Evolutionary conservation across 495 filamentous ascomycete genomes (phyloP).

Genomic region (Jackrogersella minutella): DNA sequence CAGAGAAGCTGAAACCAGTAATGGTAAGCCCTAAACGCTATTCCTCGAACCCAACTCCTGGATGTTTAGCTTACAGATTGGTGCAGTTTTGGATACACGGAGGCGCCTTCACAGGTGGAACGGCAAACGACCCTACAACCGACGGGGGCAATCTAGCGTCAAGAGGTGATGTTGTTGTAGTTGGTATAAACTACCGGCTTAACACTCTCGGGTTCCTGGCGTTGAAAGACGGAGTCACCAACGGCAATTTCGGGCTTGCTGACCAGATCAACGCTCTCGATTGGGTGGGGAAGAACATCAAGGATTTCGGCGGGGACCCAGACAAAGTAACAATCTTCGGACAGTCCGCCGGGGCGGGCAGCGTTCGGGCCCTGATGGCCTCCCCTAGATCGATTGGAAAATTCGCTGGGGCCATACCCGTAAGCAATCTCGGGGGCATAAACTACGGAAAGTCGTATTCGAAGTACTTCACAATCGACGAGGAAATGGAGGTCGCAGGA

Average conservation of each 20-base stretch:
- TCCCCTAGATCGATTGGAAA: slow-evolving; percentile 60
- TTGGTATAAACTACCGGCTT: slow-evolving; percentile 72
- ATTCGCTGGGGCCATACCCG: slow-evolving; percentile 58
- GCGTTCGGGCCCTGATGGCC: slow-evolving; percentile 61
- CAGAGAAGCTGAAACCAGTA: slow-evolving; percentile 54
- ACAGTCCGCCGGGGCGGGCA: slow-evolving; percentile 62
- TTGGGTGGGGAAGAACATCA: slow-evolving; percentile 70
- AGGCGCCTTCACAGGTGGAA: slow-evolving; percentile 52
- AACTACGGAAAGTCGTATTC: slow-evolving; percentile 56
- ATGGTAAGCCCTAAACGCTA: slow-evolving; percentile 54
- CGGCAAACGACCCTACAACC: slow-evolving; percentile 52
- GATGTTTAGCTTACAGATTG: slow-evolving; percentile 42
- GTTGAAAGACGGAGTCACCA: slow-evolving; percentile 55
- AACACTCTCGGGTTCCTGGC: slow-evolving; percentile 68
- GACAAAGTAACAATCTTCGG: slow-evolving; percentile 66
- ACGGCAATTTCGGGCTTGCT: slow-evolving; percentile 63
- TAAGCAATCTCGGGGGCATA: slow-evolving; percentile 59
- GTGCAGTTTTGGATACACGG: slow-evolving; percentile 59
- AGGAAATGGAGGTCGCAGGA: slow-evolving; percentile 49
- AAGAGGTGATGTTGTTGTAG: slow-evolving; percentile 64
- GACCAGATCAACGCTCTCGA: slow-evolving; percentile 68
- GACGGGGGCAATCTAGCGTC: slow-evolving; percentile 58
- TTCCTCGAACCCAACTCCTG: slow-evolving; percentile 32
- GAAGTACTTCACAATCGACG: slow-evolving; percentile 56
- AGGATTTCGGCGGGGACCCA: slow-evolving; percentile 67